Evolutionary conservation across 768 basidiomycete species (phyloP), one percentile per base, ranked within the genome.

Genomic region (Suillus cothurnatus): DNA sequence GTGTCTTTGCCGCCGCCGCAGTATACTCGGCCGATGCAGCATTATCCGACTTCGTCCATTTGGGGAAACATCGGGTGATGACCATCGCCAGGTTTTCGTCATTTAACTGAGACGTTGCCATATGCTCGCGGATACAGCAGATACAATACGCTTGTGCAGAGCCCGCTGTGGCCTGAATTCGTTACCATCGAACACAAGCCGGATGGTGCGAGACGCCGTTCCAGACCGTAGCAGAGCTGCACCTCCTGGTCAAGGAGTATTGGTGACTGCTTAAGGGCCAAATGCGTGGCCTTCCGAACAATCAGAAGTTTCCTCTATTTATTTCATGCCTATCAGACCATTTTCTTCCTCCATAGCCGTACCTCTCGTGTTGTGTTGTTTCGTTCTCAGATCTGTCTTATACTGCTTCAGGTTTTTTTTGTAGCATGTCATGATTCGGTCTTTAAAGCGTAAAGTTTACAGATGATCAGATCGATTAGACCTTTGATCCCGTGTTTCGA

Each of bases 41-140:
- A 73, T 59, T 66, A 68, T 50, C 68, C 64, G 58, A 73, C 43
- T 67, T 67, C 70, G 1, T 66, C 63, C 38, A 34, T 66, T 9
- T 72, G 76, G 74, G 72, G 75, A 19, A 61, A 69, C 28, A 68
- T 64, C 63, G 72, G 73, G 34, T 76, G 65, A 73, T 43, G 39
- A 43, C 47, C 41, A 63, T 23, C 8, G 56, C 8, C 36, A 41
- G 19, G 19, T 59, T 59, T 28, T 28, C 19, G 39, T 59, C 19
- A 17, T 28, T 41, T 41, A 43, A 28, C 19, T 28, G 39, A 41
- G 39, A 59, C 17, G 19, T 28, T 39, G 9, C 32, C 21, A 55
- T 11, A 12, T 59, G 26, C 58, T 58, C 28, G 58, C 26, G 58
- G 28, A 59, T 59, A 26, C 26, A 39, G 38, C 57, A 59, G 39